Evolutionary conservation across 345 rosid genomes (phyloP).

Genomic region (Melastoma malabathricum): DNA sequence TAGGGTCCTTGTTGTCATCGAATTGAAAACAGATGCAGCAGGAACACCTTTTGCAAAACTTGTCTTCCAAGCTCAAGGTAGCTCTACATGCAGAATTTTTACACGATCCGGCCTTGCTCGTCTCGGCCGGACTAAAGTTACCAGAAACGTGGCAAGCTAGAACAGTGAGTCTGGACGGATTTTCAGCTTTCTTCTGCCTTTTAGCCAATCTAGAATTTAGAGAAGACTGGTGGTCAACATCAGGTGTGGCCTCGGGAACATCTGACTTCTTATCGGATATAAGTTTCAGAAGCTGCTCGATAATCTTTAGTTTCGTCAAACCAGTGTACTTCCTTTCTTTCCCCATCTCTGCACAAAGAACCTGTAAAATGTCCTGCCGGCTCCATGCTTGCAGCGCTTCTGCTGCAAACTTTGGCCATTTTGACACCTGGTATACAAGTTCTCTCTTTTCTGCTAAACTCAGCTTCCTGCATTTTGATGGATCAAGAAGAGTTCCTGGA

Average conservation of each 20-base stretch:
- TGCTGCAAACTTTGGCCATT: constrained; percentile 47
- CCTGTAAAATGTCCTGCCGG: constrained; percentile 82
- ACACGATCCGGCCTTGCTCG: constrained; percentile 31
- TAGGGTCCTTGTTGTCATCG: constrained; percentile 93
- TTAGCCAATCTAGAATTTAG: constrained; percentile 27
- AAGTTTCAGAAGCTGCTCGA: constrained; percentile 68
- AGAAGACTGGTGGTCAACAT: constrained; percentile 23
- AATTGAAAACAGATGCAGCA: constrained; percentile 72
- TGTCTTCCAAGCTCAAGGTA: constrained; percentile 37
- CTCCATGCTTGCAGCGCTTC: constrained; percentile 83
- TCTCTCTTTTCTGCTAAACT: constrained; percentile 77
- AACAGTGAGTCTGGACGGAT: constrained; percentile 42
- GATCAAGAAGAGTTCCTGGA: constrained; percentile 28
- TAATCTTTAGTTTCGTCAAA: constrained; percentile 75
- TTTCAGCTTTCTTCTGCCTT: constrained; percentile 57
- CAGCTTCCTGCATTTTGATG: constrained; percentile 41
- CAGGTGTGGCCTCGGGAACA: constrained; percentile 20
- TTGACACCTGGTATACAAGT: constrained; percentile 63
- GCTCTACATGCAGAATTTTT: constrained; percentile 86
- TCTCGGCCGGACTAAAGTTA: constrained; percentile 17
- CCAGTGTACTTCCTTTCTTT: constrained; percentile 98
- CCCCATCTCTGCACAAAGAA: constrained; percentile 91
- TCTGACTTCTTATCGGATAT: constrained; percentile 56
- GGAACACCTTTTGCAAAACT: constrained; percentile 80
- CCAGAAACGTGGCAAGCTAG: constrained; percentile 14